A percentile compares a stretch with the other conserved stretches of the same genome.
These are phyloP conservation scores for Hypoxylon sp. DNA, from an alignment of 2,329 filamentous ascomycete species.

Conservation along the genomic window DNA sequence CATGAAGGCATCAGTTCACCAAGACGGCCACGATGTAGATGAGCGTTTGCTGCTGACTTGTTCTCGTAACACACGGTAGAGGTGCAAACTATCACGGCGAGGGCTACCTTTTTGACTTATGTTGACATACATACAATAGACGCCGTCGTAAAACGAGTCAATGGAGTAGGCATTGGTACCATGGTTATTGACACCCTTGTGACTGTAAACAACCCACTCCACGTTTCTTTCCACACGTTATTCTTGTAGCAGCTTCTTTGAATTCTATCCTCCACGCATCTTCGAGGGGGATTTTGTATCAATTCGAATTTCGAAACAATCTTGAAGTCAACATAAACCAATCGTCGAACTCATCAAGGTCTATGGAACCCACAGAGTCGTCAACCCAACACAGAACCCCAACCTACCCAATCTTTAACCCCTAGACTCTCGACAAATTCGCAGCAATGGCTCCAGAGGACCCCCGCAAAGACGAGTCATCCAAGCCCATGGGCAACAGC, in stretches of 20 bases:
- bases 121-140: not conserved
- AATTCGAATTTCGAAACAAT: not conserved
- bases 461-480: not conserved
- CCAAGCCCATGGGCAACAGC: not conserved
- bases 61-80: not conserved
- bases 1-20: not conserved
- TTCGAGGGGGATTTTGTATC: not conserved
- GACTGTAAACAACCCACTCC: not conserved
- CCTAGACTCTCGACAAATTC: not conserved
- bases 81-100: not conserved
- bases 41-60: not conserved
- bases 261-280: not conserved
- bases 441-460: conserved; percentile 12
- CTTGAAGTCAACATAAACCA: not conserved
- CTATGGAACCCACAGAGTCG: not conserved
- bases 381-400: not conserved
- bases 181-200: not conserved
- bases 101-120: not conserved
- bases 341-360: not conserved
- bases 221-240: not conserved
- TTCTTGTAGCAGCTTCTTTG: not conserved
- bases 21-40: not conserved
- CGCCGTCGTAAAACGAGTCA: not conserved
- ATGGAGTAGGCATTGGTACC: not conserved
- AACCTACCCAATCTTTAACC: not conserved